Evolutionary conservation across 129 eudicot genomes (phyloP).

Genomic region (Artemisia annua): DNA sequence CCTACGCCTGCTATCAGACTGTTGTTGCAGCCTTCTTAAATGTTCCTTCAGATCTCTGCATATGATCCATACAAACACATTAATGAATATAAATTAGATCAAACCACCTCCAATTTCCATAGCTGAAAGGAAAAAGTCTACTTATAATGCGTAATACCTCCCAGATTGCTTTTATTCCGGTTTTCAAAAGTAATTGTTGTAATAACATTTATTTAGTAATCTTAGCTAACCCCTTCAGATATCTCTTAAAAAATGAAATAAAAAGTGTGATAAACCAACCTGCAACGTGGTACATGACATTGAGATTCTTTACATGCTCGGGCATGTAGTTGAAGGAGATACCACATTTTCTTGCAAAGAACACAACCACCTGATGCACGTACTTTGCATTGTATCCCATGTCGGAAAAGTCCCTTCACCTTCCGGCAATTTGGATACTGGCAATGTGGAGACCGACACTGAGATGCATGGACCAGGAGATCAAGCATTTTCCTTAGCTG

Average conservation of each 20-base stretch:
- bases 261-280: conserved; percentile 40
- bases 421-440: conserved; percentile 82
- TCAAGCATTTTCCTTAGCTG: conserved; percentile 98
- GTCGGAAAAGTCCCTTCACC: conserved; percentile 97
- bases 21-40: conserved; percentile 79
- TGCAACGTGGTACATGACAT: conserved; percentile 95
- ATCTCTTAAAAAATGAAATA: neutral
- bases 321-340: conserved; percentile 94
- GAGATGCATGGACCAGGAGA: conserved; percentile 90
- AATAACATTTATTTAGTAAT: too few species aligned
- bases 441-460: conserved; percentile 80
- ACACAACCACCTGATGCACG: conserved; percentile 89
- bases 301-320: conserved; percentile 93
- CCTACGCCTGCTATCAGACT: conserved; percentile 83
- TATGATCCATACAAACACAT: neutral
- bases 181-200: too few species aligned
- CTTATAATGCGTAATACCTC: too few species aligned
- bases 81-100: neutral
- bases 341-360: conserved; percentile 95
- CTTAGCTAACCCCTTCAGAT: too few species aligned
- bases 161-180: too few species aligned
- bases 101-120: too few species aligned
- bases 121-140: too few species aligned
- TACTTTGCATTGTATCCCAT: conserved; percentile 69
- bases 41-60: conserved; percentile 86